Conservation (phyloP, 2,329 filamentous ascomycete species). For the Penicillium crustosum region DNA sequence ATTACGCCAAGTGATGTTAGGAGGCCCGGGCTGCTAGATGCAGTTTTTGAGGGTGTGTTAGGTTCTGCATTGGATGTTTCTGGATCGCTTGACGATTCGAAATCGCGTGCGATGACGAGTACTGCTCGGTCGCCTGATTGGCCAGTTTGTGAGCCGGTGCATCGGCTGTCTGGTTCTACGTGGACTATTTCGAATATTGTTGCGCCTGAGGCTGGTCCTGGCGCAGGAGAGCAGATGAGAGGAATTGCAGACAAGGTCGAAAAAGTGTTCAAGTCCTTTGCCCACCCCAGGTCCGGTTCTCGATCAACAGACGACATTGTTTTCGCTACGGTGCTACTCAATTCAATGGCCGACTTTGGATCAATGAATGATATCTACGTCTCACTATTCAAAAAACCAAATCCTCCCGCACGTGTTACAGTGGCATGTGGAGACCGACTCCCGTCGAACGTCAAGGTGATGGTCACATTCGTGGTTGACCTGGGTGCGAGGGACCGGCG, state of each 20-base stretch:
- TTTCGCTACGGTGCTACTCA: constrained; percentile 65
- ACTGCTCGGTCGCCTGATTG: constrained; percentile 5
- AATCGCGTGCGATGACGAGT: neutral
- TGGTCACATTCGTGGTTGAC: constrained; percentile 57
- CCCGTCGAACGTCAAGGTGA: constrained; percentile 59
- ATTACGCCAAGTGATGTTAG: constrained; percentile 32
- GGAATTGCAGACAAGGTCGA: constrained; percentile 30
- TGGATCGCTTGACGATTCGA: neutral
- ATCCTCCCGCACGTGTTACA: constrained; percentile 82
- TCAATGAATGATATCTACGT: constrained; percentile 74
- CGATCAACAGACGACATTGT: constrained; percentile 43
- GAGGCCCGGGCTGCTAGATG: constrained; percentile 67
- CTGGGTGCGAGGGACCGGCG: constrained; percentile 33
- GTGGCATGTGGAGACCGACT: constrained; percentile 72
- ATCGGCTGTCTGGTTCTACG: constrained; percentile 25
- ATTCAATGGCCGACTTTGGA: constrained; percentile 76
- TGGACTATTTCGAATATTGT: constrained; percentile 42
- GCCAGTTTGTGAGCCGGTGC: constrained; percentile 16
- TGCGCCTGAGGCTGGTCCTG: constrained; percentile 40
- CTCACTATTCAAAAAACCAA: constrained; percentile 70
- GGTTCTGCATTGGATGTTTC: constrained; percentile 17
- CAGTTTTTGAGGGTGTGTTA: constrained; percentile 53
- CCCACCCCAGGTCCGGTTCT: constrained; percentile 7
- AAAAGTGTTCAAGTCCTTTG: constrained; percentile 9
- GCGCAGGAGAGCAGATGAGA: constrained; percentile 44